phyloP scores from a whole-genome alignment of 1,284 basidiomycete genomes.

The Ganoderma lucidum region DNA sequence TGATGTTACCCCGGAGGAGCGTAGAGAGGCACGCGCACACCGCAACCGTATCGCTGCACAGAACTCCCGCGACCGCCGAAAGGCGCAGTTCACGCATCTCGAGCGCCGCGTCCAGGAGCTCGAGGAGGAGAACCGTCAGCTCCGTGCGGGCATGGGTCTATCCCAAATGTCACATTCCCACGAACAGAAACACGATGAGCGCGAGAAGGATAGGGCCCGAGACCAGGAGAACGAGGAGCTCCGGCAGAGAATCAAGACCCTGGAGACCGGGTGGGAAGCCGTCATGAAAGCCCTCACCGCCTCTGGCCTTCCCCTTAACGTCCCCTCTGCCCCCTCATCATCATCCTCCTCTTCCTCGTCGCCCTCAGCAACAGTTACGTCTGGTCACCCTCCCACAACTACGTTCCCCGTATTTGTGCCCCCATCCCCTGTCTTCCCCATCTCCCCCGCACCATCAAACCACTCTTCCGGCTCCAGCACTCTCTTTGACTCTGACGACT shows the following conservation, averaged over 20 bases:
- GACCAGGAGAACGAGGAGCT: conserved; percentile 79
- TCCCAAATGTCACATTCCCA: conserved; percentile 38
- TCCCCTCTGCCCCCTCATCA: conserved; percentile 41
- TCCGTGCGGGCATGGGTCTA: conserved; percentile 48
- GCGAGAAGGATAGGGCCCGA: conserved; percentile 54
- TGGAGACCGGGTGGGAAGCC: conserved; percentile 81
- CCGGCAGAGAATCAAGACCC: conserved; percentile 74
- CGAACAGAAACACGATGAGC: conserved; percentile 45
- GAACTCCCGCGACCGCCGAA: conserved; percentile 83
- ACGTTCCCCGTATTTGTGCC: conserved; percentile 45
- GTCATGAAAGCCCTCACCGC: conserved; percentile 76
- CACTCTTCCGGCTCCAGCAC: conserved; percentile 47
- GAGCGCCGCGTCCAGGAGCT: conserved; percentile 53
- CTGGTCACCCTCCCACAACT: conserved; percentile 42
- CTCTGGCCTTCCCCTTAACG: conserved; percentile 61
- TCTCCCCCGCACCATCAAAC: conserved; percentile 60
- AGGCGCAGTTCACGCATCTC: conserved; percentile 71
- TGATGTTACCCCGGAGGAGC: conserved; percentile 70
- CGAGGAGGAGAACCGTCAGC: conserved; percentile 54
- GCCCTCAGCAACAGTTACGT: conserved; percentile 36
- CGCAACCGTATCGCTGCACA: conserved; percentile 86
- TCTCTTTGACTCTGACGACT: conserved; percentile 44
- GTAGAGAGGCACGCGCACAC: conserved; percentile 83
- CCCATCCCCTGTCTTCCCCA: conserved; percentile 47
- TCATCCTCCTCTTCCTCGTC: conserved; percentile 39